Percentiles rank a stretch among this genome's conserved stretches.
These are phyloP conservation scores for Cladorrhinum sp. DNA, from an alignment of 2,329 filamentous ascomycete genomes.

Conservation along the genomic window DNA sequence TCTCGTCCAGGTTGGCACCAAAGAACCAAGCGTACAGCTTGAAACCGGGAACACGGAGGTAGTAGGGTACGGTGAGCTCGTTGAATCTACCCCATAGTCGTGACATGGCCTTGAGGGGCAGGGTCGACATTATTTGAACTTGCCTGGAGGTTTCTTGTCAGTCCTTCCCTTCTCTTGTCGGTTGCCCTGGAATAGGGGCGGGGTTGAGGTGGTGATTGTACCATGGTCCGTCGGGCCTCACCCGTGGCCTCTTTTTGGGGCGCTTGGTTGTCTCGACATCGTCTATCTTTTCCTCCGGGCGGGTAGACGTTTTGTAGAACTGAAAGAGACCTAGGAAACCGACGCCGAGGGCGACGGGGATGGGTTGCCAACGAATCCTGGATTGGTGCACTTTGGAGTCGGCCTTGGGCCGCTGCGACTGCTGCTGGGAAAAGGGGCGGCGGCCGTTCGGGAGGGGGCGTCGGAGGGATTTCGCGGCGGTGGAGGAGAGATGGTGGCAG, in stretches of 20 bases:
- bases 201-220: slow-evolving; percentile 32
- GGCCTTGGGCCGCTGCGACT: slow-evolving; percentile 48
- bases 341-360: slow-evolving; percentile 82
- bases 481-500: slow-evolving; percentile 13
- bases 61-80: slow-evolving; percentile 82
- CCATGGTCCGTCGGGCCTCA: slow-evolving; percentile 84
- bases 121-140: slow-evolving; percentile 88
- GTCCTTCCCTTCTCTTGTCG: not conserved
- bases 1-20: slow-evolving; percentile 85
- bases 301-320: slow-evolving; percentile 68
- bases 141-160: slow-evolving; percentile 51
- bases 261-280: slow-evolving; percentile 39
- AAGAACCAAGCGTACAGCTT: slow-evolving; percentile 88
- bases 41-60: slow-evolving; percentile 83
- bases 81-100: slow-evolving; percentile 90
- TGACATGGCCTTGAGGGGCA: slow-evolving; percentile 87
- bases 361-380: slow-evolving; percentile 81
- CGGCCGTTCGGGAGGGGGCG: slow-evolving; percentile 26
- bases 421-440: slow-evolving; percentile 40
- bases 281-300: slow-evolving; percentile 52
- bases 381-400: slow-evolving; percentile 51
- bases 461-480: slow-evolving; percentile 8
- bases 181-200: not conserved
- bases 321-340: slow-evolving; percentile 80
- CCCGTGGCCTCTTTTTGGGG: slow-evolving; percentile 55